Evolutionary conservation across 768 basidiomycete species (phyloP), one percentile per base, ranked within the genome.

Genomic region (Exidia glandulosa): DNA sequence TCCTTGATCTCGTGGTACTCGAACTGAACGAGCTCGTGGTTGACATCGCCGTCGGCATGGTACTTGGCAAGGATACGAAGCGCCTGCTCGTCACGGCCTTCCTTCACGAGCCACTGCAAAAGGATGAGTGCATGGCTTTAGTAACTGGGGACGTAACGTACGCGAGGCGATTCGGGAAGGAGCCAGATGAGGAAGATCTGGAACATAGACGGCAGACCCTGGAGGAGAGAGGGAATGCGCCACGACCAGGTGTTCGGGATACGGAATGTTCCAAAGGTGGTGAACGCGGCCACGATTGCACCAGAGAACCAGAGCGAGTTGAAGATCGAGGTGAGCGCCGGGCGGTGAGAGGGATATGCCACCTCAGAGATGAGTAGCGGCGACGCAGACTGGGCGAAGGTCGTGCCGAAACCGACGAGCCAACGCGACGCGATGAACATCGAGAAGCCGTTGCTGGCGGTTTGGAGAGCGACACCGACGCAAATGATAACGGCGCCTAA

Each of bases 241-340:
- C 91, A 94, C 30, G 87, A 74, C 87, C 87, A 91, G 27, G 82
- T 80, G 66, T 66, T 81, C 57, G 69, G 61, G 58, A 90, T 82
- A 70, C 80, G 79, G 76, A 88, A 85, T 14, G 90, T 87, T 27
- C 89, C 90, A 68, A 83, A 93, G 1, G 88, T 88, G 0, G 86
- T 77, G 91, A 89, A 92, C n/a, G 88, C 88, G 36, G 89, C 76
- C 83, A 90, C 67, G 68, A 91, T 89, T 59, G 88, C 77, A 60
- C 90, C 90, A 16, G 86, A 84, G 69, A 89, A 90, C 89, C 90
- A 92, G 62, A 90, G 83, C 32, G 88, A 86, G 76, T 90, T 89
- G 76, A 88, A 90, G 56, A 83, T 72, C 2, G 87, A 84, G 14
- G 88, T 92, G 61, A 94, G 72, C 33, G 84, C 83, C 14, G 84